Evolutionary conservation across 352 stramenopile genomes (phyloP).

Genomic region (Phytophthora megakarya): DNA sequence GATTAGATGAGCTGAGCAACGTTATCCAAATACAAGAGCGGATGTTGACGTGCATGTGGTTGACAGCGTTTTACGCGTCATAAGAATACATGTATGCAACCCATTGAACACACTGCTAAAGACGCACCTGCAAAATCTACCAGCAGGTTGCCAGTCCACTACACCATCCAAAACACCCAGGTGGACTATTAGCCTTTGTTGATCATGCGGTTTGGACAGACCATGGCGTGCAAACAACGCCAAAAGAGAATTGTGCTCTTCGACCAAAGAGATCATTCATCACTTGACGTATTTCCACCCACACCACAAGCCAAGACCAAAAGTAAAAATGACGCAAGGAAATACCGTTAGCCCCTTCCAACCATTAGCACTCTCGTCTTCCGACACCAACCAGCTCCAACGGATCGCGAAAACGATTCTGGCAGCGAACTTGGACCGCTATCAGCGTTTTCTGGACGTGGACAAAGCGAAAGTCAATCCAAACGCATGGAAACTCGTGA

Average conservation of each 20-base stretch:
- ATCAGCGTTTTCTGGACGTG: conserved; percentile 27
- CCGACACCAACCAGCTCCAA: conserved; percentile 26
- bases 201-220: not conserved
- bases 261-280: not conserved
- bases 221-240: not conserved
- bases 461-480: conserved; percentile 18
- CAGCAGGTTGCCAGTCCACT: not conserved
- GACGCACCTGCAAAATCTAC: not conserved
- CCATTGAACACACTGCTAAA: not conserved
- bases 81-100: not conserved
- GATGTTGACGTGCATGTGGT: no score
- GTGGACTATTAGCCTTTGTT: not conserved
- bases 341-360: conserved; percentile 31
- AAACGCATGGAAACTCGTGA: conserved; percentile 32
- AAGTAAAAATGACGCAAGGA: conserved; percentile 7
- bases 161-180: no score
- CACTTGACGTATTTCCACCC: conserved; percentile 1
- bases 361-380: conserved; percentile 19
- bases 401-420: conserved; percentile 30
- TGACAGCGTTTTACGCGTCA: no score
- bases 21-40: no score
- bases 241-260: no score
- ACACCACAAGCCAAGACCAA: not conserved
- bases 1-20: no score
- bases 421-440: conserved; percentile 32